phyloP scores from a whole-genome alignment of 2,329 filamentous ascomycete species.

The Botrytis paeoniae region DNA sequence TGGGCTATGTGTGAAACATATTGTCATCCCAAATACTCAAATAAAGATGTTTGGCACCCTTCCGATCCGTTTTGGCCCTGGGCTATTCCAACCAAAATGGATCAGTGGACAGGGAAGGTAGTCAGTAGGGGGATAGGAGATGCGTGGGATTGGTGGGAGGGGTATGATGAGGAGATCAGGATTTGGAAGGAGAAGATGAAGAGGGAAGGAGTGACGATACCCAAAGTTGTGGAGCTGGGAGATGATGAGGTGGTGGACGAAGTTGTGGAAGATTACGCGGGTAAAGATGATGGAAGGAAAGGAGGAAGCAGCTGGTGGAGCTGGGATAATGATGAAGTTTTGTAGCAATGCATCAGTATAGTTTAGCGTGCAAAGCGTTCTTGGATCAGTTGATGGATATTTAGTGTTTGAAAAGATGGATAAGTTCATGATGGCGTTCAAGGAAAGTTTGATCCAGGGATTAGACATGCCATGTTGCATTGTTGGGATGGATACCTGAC shows the following conservation, averaged over 20 bases:
- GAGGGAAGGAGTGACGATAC: neutral
- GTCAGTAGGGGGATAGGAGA: constrained; percentile 18
- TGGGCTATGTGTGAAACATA: constrained; percentile 51
- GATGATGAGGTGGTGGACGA: constrained; percentile 2
- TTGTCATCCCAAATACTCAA: constrained; percentile 53
- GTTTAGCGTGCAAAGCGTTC: neutral
- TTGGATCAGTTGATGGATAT: constrained; percentile 1
- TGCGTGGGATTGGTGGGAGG: constrained; percentile 15
- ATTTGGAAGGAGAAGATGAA: constrained; percentile 6
- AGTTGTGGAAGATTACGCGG: neutral
- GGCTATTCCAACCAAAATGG: constrained; percentile 59
- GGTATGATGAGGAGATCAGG: neutral
- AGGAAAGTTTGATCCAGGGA: neutral
- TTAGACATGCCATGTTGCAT: neutral
- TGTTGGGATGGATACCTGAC: neutral
- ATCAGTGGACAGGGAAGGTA: constrained; percentile 50
- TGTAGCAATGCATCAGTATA: neutral
- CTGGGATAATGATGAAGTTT: constrained; percentile 7
- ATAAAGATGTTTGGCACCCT: constrained; percentile 46
- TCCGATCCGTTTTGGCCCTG: constrained; percentile 60
- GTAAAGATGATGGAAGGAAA: neutral
- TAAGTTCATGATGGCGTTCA: neutral
- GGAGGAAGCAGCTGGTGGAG: constrained; percentile 5
- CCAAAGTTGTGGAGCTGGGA: neutral
- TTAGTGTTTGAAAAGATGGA: constrained; percentile 9